Percentiles rank a stretch among this genome's conserved stretches.
These are phyloP conservation scores for Clavispora vitiphila DNA, from an alignment of 805 yeast genomes.

Conservation along the genomic window DNA sequence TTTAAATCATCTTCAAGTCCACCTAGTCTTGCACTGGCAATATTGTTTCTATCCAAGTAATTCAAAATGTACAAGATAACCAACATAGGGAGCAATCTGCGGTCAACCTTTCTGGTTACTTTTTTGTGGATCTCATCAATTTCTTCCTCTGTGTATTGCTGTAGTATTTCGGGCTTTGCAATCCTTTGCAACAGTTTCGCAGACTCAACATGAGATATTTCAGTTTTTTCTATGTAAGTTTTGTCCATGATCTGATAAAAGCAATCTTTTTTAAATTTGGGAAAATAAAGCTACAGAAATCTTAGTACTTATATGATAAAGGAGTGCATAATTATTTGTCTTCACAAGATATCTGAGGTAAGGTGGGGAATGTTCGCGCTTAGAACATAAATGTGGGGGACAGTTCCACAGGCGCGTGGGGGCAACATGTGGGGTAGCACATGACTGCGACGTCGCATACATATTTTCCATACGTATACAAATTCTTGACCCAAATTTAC, in stretches of 20 bases:
- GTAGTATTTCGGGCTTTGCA: slow-evolving; percentile 27
- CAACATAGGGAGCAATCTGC: slow-evolving; percentile 46
- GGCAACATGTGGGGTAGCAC: too few species aligned
- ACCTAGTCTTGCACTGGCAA: slow-evolving; percentile 51
- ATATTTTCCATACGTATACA: too few species aligned
- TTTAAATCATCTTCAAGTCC: slow-evolving; percentile 43
- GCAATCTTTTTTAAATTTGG: background rate
- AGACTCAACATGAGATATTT: slow-evolving; percentile 8
- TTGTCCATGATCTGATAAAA: background rate
- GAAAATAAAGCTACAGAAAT: background rate
- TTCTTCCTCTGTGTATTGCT: slow-evolving; percentile 34
- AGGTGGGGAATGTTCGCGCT: background rate
- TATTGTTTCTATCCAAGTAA: slow-evolving; percentile 48
- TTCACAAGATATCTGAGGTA: background rate
- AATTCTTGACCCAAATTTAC: too few species aligned
- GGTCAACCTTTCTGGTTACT: slow-evolving; percentile 44
- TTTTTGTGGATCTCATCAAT: slow-evolving; percentile 37
- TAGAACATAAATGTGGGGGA: background rate
- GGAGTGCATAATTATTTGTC: background rate
- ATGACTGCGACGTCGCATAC: too few species aligned
- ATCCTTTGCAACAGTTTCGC: background rate
- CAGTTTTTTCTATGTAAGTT: slow-evolving; percentile 4
- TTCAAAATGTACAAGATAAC: slow-evolving; percentile 48
- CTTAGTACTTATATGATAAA: background rate
- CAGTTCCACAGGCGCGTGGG: too few species aligned